Percentiles rank a stretch among this genome's conserved stretches.
Conservation (phyloP, 148 eudicot species). For the Silene conica region DNA sequence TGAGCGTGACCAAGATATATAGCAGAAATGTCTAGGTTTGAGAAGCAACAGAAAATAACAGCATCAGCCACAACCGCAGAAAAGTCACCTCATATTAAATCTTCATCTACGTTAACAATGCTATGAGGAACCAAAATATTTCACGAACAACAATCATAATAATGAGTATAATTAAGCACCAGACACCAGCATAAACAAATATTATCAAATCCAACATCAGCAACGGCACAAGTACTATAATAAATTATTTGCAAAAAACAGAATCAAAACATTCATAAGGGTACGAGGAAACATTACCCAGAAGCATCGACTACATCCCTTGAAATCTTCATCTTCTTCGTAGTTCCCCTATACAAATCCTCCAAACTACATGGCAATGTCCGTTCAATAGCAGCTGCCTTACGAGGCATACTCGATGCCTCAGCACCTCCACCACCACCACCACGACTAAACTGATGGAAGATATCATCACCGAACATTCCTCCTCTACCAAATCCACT, state of each 20-base stretch:
- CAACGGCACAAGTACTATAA: neutral
- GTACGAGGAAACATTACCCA: slow-evolving; percentile 35
- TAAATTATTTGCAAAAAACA: neutral
- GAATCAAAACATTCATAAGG: neutral
- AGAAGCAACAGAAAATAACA: too few species aligned
- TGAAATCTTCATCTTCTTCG: slow-evolving; percentile 80
- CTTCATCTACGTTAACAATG: too few species aligned
- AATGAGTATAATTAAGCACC: too few species aligned
- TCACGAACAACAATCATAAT: too few species aligned
- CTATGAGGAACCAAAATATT: too few species aligned
- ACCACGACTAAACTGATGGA: slow-evolving; percentile 34
- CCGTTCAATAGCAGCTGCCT: slow-evolving; percentile 51
- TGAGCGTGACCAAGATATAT: too few species aligned
- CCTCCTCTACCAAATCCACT: slow-evolving; percentile 39
- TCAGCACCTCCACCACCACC: slow-evolving; percentile 40
- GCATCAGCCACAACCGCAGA: too few species aligned
- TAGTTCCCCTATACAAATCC: slow-evolving; percentile 70
- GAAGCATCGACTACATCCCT: slow-evolving; percentile 50
- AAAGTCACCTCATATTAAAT: too few species aligned
- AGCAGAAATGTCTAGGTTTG: too few species aligned
- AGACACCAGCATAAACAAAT: too few species aligned
- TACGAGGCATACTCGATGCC: slow-evolving; percentile 39
- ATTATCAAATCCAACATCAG: too few species aligned
- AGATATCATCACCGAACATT: slow-evolving; percentile 57
- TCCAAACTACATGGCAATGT: slow-evolving; percentile 65